Percentiles rank a stretch among this genome's conserved stretches.
Evolutionary conservation across 768 basidiomycete genomes (phyloP).

Genomic region (Tricholoma matsutake): DNA sequence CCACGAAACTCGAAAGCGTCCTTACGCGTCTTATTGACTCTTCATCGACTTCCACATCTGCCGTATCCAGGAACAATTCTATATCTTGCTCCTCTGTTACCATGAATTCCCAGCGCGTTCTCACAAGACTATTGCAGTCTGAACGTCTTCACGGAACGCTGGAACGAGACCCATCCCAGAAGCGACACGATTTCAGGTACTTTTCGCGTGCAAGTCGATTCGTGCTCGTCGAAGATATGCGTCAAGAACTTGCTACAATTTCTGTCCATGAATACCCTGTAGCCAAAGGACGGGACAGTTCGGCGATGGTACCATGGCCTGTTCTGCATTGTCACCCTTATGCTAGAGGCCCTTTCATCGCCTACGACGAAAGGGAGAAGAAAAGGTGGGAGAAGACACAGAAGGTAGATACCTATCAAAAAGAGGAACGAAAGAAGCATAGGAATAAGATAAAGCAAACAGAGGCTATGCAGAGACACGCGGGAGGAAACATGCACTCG

Average conservation of each 20-base stretch:
- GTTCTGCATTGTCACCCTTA: constrained; percentile 74
- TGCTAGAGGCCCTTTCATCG: constrained; percentile 70
- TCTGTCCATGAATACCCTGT: constrained; percentile 78
- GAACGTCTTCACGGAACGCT: constrained; percentile 85
- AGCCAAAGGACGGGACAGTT: constrained; percentile 49
- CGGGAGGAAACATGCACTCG: constrained; percentile 30
- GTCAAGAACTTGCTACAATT: constrained; percentile 79
- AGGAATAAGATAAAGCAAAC: constrained; percentile 30
- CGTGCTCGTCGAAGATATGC: constrained; percentile 89
- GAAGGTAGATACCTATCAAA: constrained; percentile 43
- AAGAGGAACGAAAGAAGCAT: constrained; percentile 34
- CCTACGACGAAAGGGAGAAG: constrained; percentile 73
- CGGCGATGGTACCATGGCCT: constrained; percentile 70
- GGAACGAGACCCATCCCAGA: constrained; percentile 90
- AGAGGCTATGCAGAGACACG: constrained; percentile 36
- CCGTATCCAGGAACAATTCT: background rate
- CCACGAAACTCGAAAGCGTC: constrained; percentile 68
- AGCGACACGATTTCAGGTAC: constrained; percentile 84
- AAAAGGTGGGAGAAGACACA: constrained; percentile 61
- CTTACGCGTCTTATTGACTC: constrained; percentile 59
- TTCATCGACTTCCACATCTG: constrained; percentile 26
- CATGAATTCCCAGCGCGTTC: constrained; percentile 40
- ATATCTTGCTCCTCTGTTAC: constrained; percentile 22
- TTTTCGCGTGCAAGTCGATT: constrained; percentile 76
- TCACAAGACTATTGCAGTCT: constrained; percentile 67